phyloP scores from a whole-genome alignment of 1,284 basidiomycete genomes.

The Hemileia vastatrix region DNA sequence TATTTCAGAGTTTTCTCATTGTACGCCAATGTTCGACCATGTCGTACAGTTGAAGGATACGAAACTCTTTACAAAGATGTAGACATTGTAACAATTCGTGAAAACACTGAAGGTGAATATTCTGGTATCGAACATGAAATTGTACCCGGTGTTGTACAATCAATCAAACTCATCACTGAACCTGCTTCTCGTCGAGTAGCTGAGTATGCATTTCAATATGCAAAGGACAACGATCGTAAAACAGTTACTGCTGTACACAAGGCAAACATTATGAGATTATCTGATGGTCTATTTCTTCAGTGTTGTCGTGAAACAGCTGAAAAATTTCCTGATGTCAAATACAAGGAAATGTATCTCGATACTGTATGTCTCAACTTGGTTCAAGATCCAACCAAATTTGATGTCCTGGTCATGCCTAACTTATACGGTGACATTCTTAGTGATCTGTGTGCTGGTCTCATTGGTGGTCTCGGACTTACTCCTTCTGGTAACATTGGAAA shows the following conservation, averaged over 20 bases:
- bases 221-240: constrained; percentile 40
- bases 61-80: constrained; percentile 43
- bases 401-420: constrained; percentile 45
- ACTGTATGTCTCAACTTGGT: constrained; percentile 44
- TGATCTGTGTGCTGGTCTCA: constrained; percentile 45
- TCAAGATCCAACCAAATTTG: constrained; percentile 41
- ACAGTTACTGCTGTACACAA: constrained; percentile 44
- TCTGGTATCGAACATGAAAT: constrained; percentile 45
- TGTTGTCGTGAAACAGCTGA: constrained; percentile 44
- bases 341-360: constrained; percentile 44
- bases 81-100: constrained; percentile 42
- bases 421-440: constrained; percentile 44
- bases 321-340: constrained; percentile 42
- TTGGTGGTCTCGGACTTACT: constrained; percentile 44
- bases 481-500: constrained; percentile 45
- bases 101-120: constrained; percentile 46
- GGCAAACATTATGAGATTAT: constrained; percentile 45
- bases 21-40: constrained; percentile 43
- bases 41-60: constrained; percentile 41
- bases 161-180: constrained; percentile 45
- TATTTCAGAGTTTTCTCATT: no score
- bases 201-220: constrained; percentile 44
- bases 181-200: constrained; percentile 43
- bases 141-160: constrained; percentile 43
- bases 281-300: constrained; percentile 44